Evolutionary conservation across 345 rosid genomes (phyloP).

Genomic region (Microcos paniculata): DNA sequence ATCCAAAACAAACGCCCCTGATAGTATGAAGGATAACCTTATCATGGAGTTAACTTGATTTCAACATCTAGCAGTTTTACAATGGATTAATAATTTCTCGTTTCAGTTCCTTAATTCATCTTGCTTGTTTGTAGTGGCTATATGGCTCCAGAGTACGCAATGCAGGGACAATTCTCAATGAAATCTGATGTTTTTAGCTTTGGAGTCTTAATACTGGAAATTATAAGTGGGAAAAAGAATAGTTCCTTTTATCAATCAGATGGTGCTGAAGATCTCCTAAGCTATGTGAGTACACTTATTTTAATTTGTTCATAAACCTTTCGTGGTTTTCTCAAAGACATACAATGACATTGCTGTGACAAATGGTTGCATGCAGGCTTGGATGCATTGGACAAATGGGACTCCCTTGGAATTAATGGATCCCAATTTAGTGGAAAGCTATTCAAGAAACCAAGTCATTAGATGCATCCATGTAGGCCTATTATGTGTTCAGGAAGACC

Average conservation of each 20-base stretch:
- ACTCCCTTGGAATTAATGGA: slow-evolving; percentile 19
- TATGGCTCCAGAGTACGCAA: slow-evolving; percentile 41
- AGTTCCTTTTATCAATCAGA: background rate
- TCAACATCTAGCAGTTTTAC: background rate
- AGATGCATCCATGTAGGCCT: slow-evolving; percentile 37
- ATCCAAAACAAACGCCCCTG: no score
- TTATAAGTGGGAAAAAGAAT: slow-evolving; percentile 33
- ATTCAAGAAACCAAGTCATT: slow-evolving; percentile 21
- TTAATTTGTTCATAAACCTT: background rate
- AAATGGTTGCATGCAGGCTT: slow-evolving; percentile 25
- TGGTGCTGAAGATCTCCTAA: slow-evolving; percentile 7
- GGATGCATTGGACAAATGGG: slow-evolving; percentile 31
- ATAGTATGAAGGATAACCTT: background rate
- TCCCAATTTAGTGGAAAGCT: slow-evolving; percentile 8
- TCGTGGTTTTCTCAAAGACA: background rate
- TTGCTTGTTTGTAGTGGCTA: slow-evolving; percentile 27
- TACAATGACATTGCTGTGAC: background rate
- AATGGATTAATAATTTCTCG: background rate
- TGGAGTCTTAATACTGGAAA: slow-evolving; percentile 37
- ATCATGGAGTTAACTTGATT: background rate
- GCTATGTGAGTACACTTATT: slow-evolving; percentile 22
- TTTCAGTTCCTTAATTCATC: background rate
- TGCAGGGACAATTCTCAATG: slow-evolving; percentile 33
- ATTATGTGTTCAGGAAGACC: slow-evolving; percentile 34
- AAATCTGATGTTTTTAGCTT: slow-evolving; percentile 43